Evolutionary conservation across 768 basidiomycete genomes (phyloP), one percentile per base, ranked within the genome.

Genomic region (Epithele typhae): DNA sequence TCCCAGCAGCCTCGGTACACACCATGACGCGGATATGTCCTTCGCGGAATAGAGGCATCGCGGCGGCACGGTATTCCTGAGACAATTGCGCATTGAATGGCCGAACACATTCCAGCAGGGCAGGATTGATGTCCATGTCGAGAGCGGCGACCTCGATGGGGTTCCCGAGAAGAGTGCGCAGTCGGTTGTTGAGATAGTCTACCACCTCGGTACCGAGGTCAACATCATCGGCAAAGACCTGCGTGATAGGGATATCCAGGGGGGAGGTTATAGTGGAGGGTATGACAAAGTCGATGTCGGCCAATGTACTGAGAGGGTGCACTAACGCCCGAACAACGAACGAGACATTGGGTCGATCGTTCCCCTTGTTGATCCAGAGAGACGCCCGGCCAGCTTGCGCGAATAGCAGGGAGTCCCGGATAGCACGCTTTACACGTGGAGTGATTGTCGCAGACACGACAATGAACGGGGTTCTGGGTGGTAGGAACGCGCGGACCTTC

Each of bases 1-100:
- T 67, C 21, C 66, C 66, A 11, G 66, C 63, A 12, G 67, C 68
- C 48, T 70, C 67, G 0, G 68, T 70, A 43, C 66, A 69, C 1
- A 68, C 54, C 6, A 69, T 23, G 2, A 70, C 53, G 0, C 64
- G 59, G 1, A 70, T 43, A 0, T 25, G 18, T 0, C 66, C 65
- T 0, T 25, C 30, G 24, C 57, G 59, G 51, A 69, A 68, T 0
- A 55, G 32, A 0, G 25, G 8, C 61, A 69, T 61, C 0, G 62
- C 59, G 3, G 42, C 19, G 1, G 23, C 15, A 3, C 62, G 58
- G 47, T 64, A 60, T 9, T 57, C 40, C 0, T 21, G 1, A n/a
- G 5, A 10, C 32, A 37, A 22, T 18, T 4, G 7, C 8, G 27
- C 27, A 14, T 30, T 30, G 27, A 7, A 30, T 7, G 27, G 27